Evolutionary conservation across 2,329 filamentous ascomycete genomes (phyloP), one percentile per base, ranked within the genome.

Genomic region (Ophiocordyceps camponoti-leonardi): DNA sequence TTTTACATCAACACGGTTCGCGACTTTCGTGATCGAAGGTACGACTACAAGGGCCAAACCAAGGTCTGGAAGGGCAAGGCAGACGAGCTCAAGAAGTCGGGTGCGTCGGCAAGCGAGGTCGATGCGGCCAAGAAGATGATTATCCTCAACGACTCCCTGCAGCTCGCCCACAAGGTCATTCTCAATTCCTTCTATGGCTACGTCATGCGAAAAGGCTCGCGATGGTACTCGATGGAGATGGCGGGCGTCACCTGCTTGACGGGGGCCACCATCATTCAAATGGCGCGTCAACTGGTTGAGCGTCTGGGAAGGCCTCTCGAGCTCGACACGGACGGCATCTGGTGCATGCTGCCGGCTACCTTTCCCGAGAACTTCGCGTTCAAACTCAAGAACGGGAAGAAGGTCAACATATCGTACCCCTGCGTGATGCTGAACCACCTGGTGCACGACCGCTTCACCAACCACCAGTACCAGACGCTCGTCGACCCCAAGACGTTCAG

Each of bases 181-280:
- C 63, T 98, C 46, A 98, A 98, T 68, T 94, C 87, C 46, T 98
- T 98, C 68, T 98, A 98, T 54, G 92, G 92, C 51, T 98, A 98
- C 59, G 92, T 96, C 61, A 98, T 98, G 92, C 76, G 92, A 67
- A 98, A 98, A 61, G 92, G 92, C 31, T 98, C 92, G 35, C 79
- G 92, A 46, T 98, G 92, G 92, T 98, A 98, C 60, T 98, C 92
- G 18, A 81, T 98, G 75, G 92, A 98, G 61, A 98, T 98, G 92
- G 92, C 93, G 16, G 92, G 92, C 54, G 92, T 98, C 5, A 98
- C 92, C 40, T 98, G 92, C 66, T 68, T 98, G 61, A 98, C 92
- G 1, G 92, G 92, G 50, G 92, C 92, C 30, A 85, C 81, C 40
- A 98, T 98, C 59, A 98, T 98, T 60, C 92, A 98, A 58, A 79